These are phyloP conservation scores for Prosopis cineraria DNA, from an alignment of 306 rosid species.

Conservation along the genomic window DNA sequence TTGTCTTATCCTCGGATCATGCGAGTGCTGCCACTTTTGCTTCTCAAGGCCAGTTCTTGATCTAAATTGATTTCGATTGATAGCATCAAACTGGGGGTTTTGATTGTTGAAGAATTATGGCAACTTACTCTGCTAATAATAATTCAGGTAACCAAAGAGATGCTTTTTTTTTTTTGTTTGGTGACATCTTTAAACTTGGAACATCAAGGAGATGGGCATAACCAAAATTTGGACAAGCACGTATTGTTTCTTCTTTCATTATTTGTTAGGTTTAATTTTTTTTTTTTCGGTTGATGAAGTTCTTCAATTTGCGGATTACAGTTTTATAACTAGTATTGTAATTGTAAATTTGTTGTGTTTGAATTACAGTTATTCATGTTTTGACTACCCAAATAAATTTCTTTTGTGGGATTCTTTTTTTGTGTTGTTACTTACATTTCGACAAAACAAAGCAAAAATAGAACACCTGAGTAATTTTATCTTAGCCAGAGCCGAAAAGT, in stretches of 20 bases:
- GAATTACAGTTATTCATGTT: neutral
- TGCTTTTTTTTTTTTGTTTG: neutral
- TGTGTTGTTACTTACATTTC: too few species aligned
- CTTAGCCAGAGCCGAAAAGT: too few species aligned
- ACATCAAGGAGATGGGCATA: too few species aligned
- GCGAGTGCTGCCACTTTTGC: neutral
- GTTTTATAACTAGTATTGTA: neutral
- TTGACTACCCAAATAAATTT: too few species aligned
- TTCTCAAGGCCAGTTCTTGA: slow-evolving; percentile 17
- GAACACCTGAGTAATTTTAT: too few species aligned
- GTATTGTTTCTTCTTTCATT: too few species aligned
- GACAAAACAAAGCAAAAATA: too few species aligned
- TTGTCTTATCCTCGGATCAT: too few species aligned
- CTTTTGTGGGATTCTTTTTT: too few species aligned
- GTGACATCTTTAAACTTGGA: too few species aligned
- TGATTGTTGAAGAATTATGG: slow-evolving; percentile 50
- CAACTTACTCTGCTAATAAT: slow-evolving; percentile 41
- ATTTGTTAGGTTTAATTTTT: neutral
- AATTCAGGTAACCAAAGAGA: neutral
- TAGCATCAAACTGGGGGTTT: slow-evolving; percentile 19
- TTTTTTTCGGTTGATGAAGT: neutral
- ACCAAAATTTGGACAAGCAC: too few species aligned
- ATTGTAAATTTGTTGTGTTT: too few species aligned
- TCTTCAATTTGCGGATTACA: neutral
- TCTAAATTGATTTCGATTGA: neutral